Conservation (phyloP, 345 rosid genomes). For the Bruguiera parviflora region DNA sequence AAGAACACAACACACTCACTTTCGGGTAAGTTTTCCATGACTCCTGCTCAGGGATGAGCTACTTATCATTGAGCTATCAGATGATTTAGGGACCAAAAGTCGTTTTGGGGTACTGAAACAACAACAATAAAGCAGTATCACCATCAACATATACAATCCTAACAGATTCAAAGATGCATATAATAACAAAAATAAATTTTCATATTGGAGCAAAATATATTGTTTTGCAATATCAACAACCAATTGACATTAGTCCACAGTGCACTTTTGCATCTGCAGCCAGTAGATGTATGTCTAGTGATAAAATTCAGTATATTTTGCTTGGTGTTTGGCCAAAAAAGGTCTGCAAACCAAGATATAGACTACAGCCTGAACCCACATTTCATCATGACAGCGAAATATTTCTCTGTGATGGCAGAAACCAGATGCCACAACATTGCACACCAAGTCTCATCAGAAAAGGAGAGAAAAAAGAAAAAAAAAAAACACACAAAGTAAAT, state of each 20-base stretch:
- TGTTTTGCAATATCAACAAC: background rate
- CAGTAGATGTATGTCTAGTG: background rate
- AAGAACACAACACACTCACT: conserved; percentile 44
- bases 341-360: too few relatives aligned
- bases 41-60: conserved; percentile 43
- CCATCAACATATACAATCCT: background rate
- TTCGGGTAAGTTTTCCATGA: conserved; percentile 71
- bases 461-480: too few relatives aligned
- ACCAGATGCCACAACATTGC: too few relatives aligned
- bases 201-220: background rate
- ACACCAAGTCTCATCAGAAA: too few relatives aligned
- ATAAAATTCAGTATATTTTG: background rate
- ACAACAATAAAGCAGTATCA: conserved; percentile 6
- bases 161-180: background rate
- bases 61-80: conserved; percentile 32
- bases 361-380: too few relatives aligned
- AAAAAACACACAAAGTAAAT: too few relatives aligned
- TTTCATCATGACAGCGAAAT: too few relatives aligned
- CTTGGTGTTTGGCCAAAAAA: too few relatives aligned
- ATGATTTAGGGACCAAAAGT: conserved; percentile 27
- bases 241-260: background rate
- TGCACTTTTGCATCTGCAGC: background rate
- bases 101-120: conserved; percentile 50
- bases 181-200: too few relatives aligned
- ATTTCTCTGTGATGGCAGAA: too few relatives aligned